phyloP scores from a whole-genome alignment of 148 eudicot genomes.

The Cornus suecica region DNA sequence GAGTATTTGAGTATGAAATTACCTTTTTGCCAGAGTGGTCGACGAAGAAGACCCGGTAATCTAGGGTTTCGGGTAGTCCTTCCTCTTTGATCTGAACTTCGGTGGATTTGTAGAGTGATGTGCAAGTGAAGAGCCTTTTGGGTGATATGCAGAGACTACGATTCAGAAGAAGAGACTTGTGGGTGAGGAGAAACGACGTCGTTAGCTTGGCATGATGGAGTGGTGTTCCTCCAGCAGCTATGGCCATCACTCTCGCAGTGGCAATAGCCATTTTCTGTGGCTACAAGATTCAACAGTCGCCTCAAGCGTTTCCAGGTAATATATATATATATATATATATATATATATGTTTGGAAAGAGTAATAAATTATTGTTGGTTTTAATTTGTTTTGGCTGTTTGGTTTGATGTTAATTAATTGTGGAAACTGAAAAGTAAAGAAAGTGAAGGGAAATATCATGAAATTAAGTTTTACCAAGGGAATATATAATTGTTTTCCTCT shows the following conservation, averaged over 20 bases:
- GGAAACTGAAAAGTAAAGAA: too few species aligned
- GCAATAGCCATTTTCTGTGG: neutral
- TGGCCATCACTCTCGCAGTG: neutral
- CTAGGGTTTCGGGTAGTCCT: slow-evolving; percentile 76
- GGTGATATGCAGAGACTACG: neutral
- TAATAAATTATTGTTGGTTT: too few species aligned
- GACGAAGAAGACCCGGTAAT: slow-evolving; percentile 71
- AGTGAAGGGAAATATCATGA: too few species aligned
- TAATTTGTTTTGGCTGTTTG: too few species aligned
- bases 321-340: too few species aligned
- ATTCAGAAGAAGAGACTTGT: neutral
- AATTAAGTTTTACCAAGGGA: too few species aligned
- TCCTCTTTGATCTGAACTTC: slow-evolving; percentile 43
- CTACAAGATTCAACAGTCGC: neutral
- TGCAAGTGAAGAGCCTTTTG: neutral
- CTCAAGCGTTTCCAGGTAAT: too few species aligned
- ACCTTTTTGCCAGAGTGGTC: slow-evolving; percentile 77
- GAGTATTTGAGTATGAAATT: neutral
- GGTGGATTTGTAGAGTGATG: slow-evolving; percentile 29
- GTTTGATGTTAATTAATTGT: too few species aligned
- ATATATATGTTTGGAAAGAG: too few species aligned
- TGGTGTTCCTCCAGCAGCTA: neutral
- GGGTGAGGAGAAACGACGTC: neutral
- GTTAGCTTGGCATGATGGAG: neutral
- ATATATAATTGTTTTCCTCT: too few species aligned